These are phyloP conservation scores for Eruca vesicaria DNA, from an alignment of 441 rosid species.

Conservation along the genomic window DNA sequence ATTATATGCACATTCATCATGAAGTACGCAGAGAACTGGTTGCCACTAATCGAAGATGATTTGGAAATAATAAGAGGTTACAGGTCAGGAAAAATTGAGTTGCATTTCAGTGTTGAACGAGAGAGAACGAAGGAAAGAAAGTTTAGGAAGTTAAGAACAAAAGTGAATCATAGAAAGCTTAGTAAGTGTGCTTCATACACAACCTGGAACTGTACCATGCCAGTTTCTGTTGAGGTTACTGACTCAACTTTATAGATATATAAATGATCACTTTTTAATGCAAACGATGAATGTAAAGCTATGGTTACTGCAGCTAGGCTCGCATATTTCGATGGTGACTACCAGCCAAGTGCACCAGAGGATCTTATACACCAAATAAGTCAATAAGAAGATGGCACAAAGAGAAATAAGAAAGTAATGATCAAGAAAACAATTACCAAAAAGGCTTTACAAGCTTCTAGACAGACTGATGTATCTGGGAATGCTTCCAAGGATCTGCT, in stretches of 20 bases:
- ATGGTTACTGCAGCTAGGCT: slow-evolving; percentile 97
- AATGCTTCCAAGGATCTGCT: slow-evolving; percentile 94
- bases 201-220: no score
- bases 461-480: slow-evolving; percentile 90
- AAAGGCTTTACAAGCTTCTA: slow-evolving; percentile 91
- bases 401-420: slow-evolving; percentile 84
- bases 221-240: no score
- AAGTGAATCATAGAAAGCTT: slow-evolving; percentile 38
- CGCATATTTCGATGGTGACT: slow-evolving; percentile 99
- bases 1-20: slow-evolving; percentile 55
- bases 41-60: slow-evolving; percentile 52
- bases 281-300: slow-evolving; percentile 84
- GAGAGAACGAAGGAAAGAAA: slow-evolving; percentile 43
- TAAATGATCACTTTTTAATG: slow-evolving; percentile 77
- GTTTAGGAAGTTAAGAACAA: slow-evolving; percentile 46
- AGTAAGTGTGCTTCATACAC: no score
- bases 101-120: slow-evolving; percentile 51
- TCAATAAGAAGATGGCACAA: slow-evolving; percentile 96
- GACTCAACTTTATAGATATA: no score
- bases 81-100: slow-evolving; percentile 55
- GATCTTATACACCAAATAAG: slow-evolving; percentile 90
- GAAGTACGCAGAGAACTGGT: slow-evolving; percentile 56
- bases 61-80: slow-evolving; percentile 62
- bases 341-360: slow-evolving; percentile 99
- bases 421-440: slow-evolving; percentile 89